Base-by-base conservation (phyloP, 2,329 filamentous ascomycete species). In the Ophiostoma himal-ulmi region DNA sequence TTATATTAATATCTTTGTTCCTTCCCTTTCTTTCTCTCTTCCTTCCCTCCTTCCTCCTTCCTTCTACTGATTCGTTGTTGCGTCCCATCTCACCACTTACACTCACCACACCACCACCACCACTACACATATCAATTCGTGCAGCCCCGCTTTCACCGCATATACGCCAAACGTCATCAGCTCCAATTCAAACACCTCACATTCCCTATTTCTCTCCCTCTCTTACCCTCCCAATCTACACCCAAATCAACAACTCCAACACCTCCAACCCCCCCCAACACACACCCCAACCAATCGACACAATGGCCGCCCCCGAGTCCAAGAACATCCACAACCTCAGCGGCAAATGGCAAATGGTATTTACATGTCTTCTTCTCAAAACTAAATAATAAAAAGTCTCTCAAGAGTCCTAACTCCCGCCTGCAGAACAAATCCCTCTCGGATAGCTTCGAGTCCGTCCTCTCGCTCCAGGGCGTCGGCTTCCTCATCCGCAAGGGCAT, bases 401-500 rank as follows among this genome's bases (percentile, higher is more conserved):
- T 30, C 26, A 30, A 30, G 26, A 30, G 26, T 30, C 26, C 20
- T 60, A 14, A 37, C 26, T 64, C 20, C 17, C 36, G 14, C 20
- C 34, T n/a, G 8, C 76, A 94, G 92, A 94, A 95, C 85, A 91
- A 91, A 78, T 80, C 82, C 73, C 83, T 93, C 75, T 93, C 91
- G 71, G 89, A 91, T 79, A 81, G 84, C 74, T 81, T 88, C 67
- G 91, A 93, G 72, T 82, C 88, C 0, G 86, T 90, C 73, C 88
- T 97, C 71, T 77, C 84, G 68, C 84, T 94, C 76, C 91, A 93
- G 83, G 89, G 89, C 77, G 82, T 93, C 72, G 82, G 87, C 79
- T 94, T 86, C 86, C 75, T 94, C 68, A 84, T 85, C 68, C 91
- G 92, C 80, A 93, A 90, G 82, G 87, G 86, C 72, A 87, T 96